Evolutionary conservation across 2,329 filamentous ascomycete genomes (phyloP), one percentile per base, ranked within the genome.

Genomic region (Fusarium sp.): DNA sequence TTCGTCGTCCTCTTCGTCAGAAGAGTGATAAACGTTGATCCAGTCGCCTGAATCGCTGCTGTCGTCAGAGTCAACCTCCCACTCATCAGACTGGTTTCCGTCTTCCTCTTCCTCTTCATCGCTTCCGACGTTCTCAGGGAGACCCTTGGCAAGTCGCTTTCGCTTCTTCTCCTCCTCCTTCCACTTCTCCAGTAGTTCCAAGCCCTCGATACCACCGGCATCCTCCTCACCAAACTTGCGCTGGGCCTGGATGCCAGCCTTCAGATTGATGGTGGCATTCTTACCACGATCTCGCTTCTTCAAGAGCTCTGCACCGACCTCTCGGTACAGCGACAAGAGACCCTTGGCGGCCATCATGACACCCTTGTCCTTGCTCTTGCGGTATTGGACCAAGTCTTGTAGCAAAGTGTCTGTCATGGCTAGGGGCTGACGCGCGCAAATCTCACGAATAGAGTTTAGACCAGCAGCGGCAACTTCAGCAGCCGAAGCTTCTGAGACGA

Each of bases 331-430:
- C 24, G 92, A 92, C 38, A 99, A 81, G 7, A 99, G 81, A 64
- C 95, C 94, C 75, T 95, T 94, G 12, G 94, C 93, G 7, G 95
- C 95, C 95, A 99, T 98, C 86, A 96, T 93, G n/a, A 95, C 91
- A 58, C 94, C 93, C 81, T 98, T 99, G 74, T 99, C 95, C 75
- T 99, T 99, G 74, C 92, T 96, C 81, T 96, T 97, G 59, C 92
- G 87, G 78, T 99, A 98, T 81, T 95, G 91, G 9, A 98, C 93
- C 48, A 99, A 79, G 81, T 99, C 95, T 75, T 99, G 94, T 28
- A 99, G 80, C n/a, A 99, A 79, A 0, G 93, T 97, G 65, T 98
- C 93, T 47, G 88, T 93, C 91, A 99, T 98, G 6, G 93, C 93
- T n/a, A 98, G 81, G 2, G 95, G 94, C 73, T 99, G 95, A 64